A percentile compares a stretch with the other conserved stretches of the same genome.
These are phyloP conservation scores for Kwoniella botswanensis DNA, from an alignment of 768 basidiomycete species.

Conservation along the genomic window DNA sequence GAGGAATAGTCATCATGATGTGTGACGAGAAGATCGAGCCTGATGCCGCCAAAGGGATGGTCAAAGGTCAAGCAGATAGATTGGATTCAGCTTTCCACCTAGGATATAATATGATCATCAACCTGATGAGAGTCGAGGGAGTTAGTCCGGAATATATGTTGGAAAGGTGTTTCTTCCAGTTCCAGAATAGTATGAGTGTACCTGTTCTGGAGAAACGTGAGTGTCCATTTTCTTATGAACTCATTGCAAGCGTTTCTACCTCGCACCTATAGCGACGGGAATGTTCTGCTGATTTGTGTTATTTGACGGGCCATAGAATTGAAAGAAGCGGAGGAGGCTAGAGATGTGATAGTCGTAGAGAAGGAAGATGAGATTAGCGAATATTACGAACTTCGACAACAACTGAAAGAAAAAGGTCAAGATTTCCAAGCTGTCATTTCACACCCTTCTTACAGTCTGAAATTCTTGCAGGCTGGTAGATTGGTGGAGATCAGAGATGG, in stretches of 20 bases:
- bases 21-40: conserved; percentile 98
- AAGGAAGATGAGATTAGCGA: conserved; percentile 83
- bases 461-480: conserved; percentile 89
- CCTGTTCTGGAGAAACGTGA: conserved; percentile 70
- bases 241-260: too few relatives aligned
- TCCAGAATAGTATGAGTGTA: conserved; percentile 91
- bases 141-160: conserved; percentile 98
- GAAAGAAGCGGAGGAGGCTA: conserved; percentile 70
- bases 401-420: conserved; percentile 82
- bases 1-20: conserved; percentile 99
- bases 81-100: conserved; percentile 98
- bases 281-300: neutral
- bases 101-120: conserved; percentile 98
- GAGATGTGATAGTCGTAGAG: conserved; percentile 71
- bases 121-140: conserved; percentile 97
- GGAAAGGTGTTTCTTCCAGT: conserved; percentile 96
- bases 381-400: conserved; percentile 91
- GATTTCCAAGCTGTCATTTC: conserved; percentile 93
- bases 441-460: conserved; percentile 91
- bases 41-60: conserved; percentile 87
- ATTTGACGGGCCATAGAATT: conserved; percentile 65
- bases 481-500: conserved; percentile 89
- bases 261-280: too few relatives aligned
- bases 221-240: conserved; percentile 43
- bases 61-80: conserved; percentile 95